Evolutionary conservation across 768 basidiomycete species (phyloP).

Genomic region (Calocybe gangraenosa): DNA sequence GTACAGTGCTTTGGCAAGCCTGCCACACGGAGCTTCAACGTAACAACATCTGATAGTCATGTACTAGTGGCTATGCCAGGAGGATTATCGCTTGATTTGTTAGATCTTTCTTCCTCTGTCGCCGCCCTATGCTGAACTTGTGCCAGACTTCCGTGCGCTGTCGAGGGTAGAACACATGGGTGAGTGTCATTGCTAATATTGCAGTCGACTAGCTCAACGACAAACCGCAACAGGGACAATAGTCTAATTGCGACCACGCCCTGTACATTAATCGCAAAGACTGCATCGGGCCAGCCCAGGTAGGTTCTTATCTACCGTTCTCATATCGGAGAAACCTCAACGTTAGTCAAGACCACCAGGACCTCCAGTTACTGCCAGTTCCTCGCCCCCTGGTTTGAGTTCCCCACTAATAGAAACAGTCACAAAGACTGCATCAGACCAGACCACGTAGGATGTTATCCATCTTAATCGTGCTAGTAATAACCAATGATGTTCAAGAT

Average conservation of each 20-base stretch:
- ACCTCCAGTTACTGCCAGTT: no score
- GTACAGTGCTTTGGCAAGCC: not conserved
- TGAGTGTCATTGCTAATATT: not conserved
- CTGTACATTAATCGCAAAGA: not conserved
- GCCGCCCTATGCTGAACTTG: not conserved
- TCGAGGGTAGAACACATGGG: not conserved
- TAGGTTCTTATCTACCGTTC: no score
- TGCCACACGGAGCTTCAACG: not conserved
- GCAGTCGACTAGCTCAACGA: not conserved
- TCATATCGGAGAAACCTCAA: no score
- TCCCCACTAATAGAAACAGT: no score
- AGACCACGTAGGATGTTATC: no score
- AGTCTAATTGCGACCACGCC: not conserved
- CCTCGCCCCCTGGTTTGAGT: no score
- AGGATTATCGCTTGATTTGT: not conserved
- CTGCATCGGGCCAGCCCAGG: no score
- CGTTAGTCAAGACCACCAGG: no score
- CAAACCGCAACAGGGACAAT: not conserved
- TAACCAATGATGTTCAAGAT: no score
- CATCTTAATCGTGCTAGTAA: no score
- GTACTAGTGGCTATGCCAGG: not conserved
- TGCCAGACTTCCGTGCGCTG: not conserved
- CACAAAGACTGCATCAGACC: no score
- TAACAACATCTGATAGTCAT: not conserved
- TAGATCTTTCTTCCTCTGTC: not conserved